These are phyloP conservation scores for Neurospora sp. DNA, from an alignment of 495 filamentous ascomycete species.

Conservation along the genomic window DNA sequence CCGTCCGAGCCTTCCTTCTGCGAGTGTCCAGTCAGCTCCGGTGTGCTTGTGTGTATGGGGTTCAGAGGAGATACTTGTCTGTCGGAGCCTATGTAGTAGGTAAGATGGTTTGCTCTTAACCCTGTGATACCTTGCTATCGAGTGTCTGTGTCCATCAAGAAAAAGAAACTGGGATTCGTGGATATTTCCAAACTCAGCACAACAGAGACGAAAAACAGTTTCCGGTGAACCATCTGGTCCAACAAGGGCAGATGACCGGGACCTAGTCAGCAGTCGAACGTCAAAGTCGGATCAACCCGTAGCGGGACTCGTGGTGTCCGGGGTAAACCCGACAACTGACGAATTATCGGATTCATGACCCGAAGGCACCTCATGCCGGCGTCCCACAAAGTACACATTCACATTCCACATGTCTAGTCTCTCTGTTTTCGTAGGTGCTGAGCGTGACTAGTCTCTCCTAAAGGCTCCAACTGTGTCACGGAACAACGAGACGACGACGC, in stretches of 20 bases:
- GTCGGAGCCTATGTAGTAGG: not conserved
- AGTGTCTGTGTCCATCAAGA: not conserved
- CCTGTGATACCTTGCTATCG: not conserved
- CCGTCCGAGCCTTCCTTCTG: not conserved
- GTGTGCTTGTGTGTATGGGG: not conserved
- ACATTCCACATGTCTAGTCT: not conserved
- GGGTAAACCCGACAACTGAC: not conserved
- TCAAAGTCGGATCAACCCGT: not conserved
- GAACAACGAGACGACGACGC: not conserved
- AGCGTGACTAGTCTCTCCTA: not conserved
- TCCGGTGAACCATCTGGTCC: not conserved
- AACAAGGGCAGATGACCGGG: not conserved
- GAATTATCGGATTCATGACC: not conserved
- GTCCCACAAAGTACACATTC: not conserved
- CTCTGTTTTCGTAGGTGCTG: not conserved
- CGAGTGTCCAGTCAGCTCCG: not conserved
- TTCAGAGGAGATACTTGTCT: not conserved
- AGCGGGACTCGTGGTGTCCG: not conserved
- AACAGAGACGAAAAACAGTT: not conserved
- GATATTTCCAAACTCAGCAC: not conserved
- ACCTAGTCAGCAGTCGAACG: not conserved
- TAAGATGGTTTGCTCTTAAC: not conserved
- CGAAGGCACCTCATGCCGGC: not conserved
- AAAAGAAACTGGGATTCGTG: not conserved
- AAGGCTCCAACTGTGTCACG: not conserved